phyloP scores from a whole-genome alignment of 306 rosid genomes.

The Cicer judaicum region DNA sequence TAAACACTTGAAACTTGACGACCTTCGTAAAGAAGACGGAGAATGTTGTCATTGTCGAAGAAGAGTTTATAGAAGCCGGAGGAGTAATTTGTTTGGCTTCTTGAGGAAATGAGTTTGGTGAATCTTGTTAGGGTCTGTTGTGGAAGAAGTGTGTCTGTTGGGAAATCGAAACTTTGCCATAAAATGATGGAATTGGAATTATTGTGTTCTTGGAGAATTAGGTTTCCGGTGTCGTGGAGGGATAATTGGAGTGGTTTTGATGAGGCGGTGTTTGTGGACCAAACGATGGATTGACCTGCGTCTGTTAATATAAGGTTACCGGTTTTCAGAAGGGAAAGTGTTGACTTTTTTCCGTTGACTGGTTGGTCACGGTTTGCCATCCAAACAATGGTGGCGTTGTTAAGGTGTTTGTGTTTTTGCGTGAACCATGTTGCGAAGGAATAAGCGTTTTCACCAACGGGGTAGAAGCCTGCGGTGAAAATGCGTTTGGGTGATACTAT shows the following conservation, averaged over 20 bases:
- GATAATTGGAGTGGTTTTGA: not conserved
- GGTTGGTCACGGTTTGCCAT: conserved; percentile 36
- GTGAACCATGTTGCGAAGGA: conserved; percentile 37
- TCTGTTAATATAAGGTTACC: conserved; percentile 14
- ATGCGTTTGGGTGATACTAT: conserved; percentile 2
- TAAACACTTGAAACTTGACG: conserved; percentile 18
- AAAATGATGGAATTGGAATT: not conserved
- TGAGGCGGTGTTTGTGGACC: conserved; percentile 15
- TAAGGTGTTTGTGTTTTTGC: not conserved
- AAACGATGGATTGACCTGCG: not conserved
- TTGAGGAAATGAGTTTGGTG: not conserved
- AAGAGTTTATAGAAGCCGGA: conserved; percentile 29
- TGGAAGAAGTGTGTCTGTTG: conserved; percentile 27
- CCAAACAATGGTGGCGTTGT: conserved; percentile 25
- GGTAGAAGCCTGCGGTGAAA: conserved; percentile 35
- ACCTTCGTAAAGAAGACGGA: conserved; percentile 22
- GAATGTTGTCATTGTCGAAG: conserved; percentile 5
- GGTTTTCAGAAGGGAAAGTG: conserved; percentile 10
- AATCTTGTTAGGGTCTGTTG: not conserved
- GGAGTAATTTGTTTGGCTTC: not conserved
- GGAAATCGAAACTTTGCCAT: conserved; percentile 36
- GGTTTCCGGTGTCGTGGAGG: not conserved
- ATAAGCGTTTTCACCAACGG: conserved; percentile 17
- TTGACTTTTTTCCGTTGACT: conserved; percentile 24
- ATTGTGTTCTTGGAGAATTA: conserved; percentile 11